Percentiles rank a stretch among this genome's conserved stretches.
Conservation (phyloP, 179 eudicot species). For the Amaranthus tricolor region DNA sequence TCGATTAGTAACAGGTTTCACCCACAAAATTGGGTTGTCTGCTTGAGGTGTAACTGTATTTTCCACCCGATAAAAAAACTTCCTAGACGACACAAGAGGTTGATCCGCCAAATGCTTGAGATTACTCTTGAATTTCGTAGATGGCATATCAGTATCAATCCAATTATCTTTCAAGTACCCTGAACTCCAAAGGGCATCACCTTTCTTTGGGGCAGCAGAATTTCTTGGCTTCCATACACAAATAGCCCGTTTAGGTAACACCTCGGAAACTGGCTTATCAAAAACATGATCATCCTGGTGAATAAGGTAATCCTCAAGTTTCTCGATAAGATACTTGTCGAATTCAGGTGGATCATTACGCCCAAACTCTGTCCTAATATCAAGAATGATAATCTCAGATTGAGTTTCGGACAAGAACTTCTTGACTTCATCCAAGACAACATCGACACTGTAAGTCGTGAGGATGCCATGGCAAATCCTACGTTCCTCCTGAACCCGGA, state of each 20-base stretch:
- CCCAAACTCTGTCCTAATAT: constrained; percentile 85
- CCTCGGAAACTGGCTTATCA: constrained; percentile 54
- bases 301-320: constrained; percentile 69
- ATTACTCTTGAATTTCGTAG: constrained; percentile 81
- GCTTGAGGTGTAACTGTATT: constrained; percentile 93
- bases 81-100: constrained; percentile 48
- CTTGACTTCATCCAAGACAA: constrained; percentile 62
- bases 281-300: constrained; percentile 75
- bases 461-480: constrained; percentile 83
- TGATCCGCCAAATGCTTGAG: constrained; percentile 67
- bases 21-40: constrained; percentile 74
- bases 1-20: constrained; percentile 69
- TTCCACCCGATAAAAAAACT: constrained; percentile 80
- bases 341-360: constrained; percentile 83
- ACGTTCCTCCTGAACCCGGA: constrained; percentile 72
- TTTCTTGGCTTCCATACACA: constrained; percentile 90
- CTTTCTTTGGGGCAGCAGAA: constrained; percentile 45
- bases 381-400: constrained; percentile 77
- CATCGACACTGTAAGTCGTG: constrained; percentile 56
- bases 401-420: constrained; percentile 70
- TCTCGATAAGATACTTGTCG: constrained; percentile 57
- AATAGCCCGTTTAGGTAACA: constrained; percentile 70
- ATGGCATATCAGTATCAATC: constrained; percentile 87
- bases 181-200: constrained; percentile 60
- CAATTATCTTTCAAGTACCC: constrained; percentile 80